phyloP scores from a whole-genome alignment of 2,329 filamentous ascomycete species.

The Arthroderma sp. region DNA sequence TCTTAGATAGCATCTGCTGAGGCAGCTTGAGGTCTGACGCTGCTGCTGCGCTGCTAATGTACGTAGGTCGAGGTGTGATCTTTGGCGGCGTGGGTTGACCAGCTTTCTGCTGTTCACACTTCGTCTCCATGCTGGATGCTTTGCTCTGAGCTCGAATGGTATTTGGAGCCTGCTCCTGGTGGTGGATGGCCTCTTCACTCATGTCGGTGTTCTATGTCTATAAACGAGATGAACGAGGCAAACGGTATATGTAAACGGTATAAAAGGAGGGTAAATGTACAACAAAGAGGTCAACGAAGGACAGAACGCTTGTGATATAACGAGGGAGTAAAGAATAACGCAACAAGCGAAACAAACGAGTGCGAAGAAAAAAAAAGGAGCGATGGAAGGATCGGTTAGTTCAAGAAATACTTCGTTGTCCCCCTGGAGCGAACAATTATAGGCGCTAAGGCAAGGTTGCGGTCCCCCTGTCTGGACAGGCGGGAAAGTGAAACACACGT shows the following conservation, averaged over 20 bases:
- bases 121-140: background rate
- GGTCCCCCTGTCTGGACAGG: background rate
- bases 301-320: background rate
- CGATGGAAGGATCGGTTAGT: background rate
- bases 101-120: background rate
- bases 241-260: background rate
- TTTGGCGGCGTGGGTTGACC: background rate
- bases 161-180: background rate
- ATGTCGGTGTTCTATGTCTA: background rate
- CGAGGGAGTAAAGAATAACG: background rate
- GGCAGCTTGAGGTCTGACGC: slow-evolving; percentile 11
- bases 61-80: slow-evolving; percentile 13
- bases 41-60: slow-evolving; percentile 9
- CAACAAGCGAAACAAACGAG: background rate
- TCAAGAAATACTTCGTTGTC: background rate
- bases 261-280: background rate
- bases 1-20: slow-evolving; percentile 12
- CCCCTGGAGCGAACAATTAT: background rate
- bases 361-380: background rate
- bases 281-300: background rate
- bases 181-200: background rate
- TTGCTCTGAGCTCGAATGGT: background rate
- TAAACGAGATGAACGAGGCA: background rate
- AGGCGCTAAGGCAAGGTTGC: no score
- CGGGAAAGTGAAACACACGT: background rate